Evolutionary conservation across 805 yeast genomes (phyloP), one percentile per base, ranked within the genome.

Genomic region (Starmerella sirachaensis): DNA sequence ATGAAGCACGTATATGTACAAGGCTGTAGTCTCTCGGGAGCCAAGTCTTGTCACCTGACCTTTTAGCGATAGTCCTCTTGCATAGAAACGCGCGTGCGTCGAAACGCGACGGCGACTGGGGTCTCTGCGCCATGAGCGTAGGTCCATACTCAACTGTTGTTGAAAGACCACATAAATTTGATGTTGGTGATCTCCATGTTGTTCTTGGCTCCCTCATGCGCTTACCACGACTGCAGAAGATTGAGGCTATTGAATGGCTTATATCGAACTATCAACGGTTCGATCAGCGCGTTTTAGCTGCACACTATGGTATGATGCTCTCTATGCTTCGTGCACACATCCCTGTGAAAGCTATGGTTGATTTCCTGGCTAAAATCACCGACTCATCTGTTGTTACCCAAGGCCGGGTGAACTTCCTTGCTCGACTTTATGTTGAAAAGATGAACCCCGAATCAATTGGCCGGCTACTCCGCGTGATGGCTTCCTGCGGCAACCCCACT

Each of bases 371-470:
- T 2, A 11, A 3, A 13, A 31, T 44, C 18, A 45, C 49, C 6
- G 41, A 36, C 22, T 29, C 18, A 9, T 2, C 9, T 7, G 32
- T 35, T 1, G 25, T 45, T 2, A 45, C 49, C 9, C 49, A 45
- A 24, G 29, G 42, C 20, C 33, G 49, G 9, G 47, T 45, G 12
- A 34, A 37, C 23, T 11, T 37, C n/a, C 26, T 46, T 11, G 16
- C 34, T 19, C 35, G 26, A 9, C 18, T 43, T 14, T 43, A 25
- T 21, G 4, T 18, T 5, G 19, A 10, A 11, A 31, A 26, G 22
- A 12, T 21, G n/a, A 40, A 38, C 25, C 40, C 49, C 17, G 45
- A 45, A 6, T 40, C 48, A 1, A n/a, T 45, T 5, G 40, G 31
- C 11, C 28, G 45, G 16, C 47, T 45, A n/a, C 39, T 45, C 27